phyloP scores from a whole-genome alignment of 176 grass and related monocot species.

The Luzula sylvatica region DNA sequence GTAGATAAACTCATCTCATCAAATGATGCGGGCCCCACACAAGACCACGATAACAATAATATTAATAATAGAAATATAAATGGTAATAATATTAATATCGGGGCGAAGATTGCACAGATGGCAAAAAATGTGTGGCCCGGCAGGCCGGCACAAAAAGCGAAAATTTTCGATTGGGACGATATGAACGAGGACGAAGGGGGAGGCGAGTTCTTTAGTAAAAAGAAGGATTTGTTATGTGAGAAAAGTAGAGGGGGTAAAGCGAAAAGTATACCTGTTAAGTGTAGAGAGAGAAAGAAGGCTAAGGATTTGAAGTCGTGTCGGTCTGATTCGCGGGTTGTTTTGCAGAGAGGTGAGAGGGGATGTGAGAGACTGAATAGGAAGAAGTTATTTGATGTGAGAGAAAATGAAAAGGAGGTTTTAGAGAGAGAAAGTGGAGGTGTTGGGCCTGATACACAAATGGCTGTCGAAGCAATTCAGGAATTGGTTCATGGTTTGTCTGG shows the following conservation, averaged over 20 bases:
- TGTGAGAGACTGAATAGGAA: conserved; percentile 38
- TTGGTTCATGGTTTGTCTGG: conserved; percentile 40
- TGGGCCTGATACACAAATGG: conserved; percentile 81
- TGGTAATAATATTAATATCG: conserved; percentile 9
- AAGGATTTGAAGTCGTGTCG: conserved; percentile 26
- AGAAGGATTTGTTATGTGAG: conserved; percentile 38
- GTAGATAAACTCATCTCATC: conserved; percentile 65
- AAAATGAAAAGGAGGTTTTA: conserved; percentile 31
- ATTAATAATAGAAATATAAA: conserved; percentile 27
- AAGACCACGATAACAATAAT: conserved; percentile 22
- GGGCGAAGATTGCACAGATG: conserved; percentile 43
- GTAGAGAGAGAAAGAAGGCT: conserved; percentile 23
- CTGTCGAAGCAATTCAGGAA: conserved; percentile 65
- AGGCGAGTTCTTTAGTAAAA: conserved; percentile 66
- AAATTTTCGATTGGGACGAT: conserved; percentile 58
- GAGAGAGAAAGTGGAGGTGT: conserved; percentile 45
- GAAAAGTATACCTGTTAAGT: conserved; percentile 17
- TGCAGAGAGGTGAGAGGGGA: conserved; percentile 28
- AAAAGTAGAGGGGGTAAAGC: conserved; percentile 20
- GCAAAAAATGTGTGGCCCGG: conserved; percentile 34
- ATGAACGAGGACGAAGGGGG: conserved; percentile 49
- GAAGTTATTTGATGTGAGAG: conserved; percentile 50
- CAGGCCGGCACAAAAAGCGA: conserved; percentile 24
- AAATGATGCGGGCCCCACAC: conserved; percentile 32
- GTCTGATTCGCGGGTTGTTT: conserved; percentile 36